phyloP scores from a whole-genome alignment of 306 rosid species.

The Begonia peltatifolia region DNA sequence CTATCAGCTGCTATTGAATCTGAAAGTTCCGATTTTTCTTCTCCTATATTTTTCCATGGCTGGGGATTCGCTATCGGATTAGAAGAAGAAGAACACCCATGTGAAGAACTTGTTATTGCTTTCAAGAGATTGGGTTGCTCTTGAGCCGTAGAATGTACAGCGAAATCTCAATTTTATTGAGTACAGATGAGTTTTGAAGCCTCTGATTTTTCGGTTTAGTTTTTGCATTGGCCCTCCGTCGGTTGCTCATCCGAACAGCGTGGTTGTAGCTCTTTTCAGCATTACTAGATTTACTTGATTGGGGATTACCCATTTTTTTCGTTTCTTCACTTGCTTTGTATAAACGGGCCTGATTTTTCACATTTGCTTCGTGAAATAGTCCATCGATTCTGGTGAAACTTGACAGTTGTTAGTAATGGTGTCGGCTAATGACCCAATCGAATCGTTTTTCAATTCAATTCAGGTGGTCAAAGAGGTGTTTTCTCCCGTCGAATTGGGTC shows the following conservation, averaged over 20 bases:
- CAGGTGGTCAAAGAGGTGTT: constrained; percentile 63
- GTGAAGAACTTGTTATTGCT: neutral
- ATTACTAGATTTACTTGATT: neutral
- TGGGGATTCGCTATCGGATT: no score
- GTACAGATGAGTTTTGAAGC: no score
- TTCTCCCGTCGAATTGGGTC: constrained; percentile 60
- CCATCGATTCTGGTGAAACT: constrained; percentile 4
- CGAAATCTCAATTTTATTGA: no score
- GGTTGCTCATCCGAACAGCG: neutral
- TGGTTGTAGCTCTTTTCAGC: neutral
- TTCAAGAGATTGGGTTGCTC: constrained; percentile 1
- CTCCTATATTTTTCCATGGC: no score
- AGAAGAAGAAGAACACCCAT: no score
- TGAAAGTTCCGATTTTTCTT: no score
- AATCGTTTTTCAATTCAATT: constrained; percentile 78
- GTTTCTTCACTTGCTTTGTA: neutral
- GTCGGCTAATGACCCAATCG: constrained; percentile 64
- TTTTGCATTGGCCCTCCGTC: no score
- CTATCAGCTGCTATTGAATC: no score
- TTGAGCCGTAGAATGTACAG: neutral
- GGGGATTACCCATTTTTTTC: neutral
- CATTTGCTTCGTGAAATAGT: constrained; percentile 8
- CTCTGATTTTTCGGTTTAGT: no score
- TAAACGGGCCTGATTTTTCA: neutral
- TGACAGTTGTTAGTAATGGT: constrained; percentile 46